Conservation (phyloP, 179 eudicot genomes). For the Beta lomatogona region DNA sequence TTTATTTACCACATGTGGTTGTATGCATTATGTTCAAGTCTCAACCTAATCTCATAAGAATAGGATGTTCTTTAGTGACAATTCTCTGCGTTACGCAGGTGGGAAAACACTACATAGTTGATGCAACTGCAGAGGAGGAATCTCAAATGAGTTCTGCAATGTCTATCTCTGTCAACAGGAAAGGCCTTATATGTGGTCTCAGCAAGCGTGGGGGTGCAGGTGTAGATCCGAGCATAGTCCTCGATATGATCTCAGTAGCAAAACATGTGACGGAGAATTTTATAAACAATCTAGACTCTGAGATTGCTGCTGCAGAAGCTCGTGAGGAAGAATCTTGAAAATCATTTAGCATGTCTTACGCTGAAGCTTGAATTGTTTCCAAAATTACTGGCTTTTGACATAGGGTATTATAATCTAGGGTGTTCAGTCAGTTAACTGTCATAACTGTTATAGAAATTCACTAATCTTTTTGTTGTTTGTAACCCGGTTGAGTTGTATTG, state of each 20-base stretch:
- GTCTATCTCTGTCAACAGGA: constrained; percentile 73
- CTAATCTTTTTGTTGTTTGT: too few species aligned
- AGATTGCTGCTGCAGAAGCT: constrained; percentile 90
- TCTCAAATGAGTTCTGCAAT: constrained; percentile 93
- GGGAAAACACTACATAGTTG: constrained; percentile 85
- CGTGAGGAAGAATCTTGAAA: constrained; percentile 52
- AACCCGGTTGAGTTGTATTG: too few species aligned
- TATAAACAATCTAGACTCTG: constrained; percentile 75
- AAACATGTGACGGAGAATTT: constrained; percentile 75
- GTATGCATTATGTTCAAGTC: background rate
- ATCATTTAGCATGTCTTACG: background rate
- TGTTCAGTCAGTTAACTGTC: too few species aligned
- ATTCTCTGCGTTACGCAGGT: constrained; percentile 41
- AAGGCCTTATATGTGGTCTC: constrained; percentile 76
- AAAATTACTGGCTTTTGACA: background rate
- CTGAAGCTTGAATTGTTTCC: background rate
- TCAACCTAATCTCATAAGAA: background rate
- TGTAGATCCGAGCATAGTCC: constrained; percentile 77
- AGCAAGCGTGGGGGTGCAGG: constrained; percentile 90
- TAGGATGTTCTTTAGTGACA: background rate
- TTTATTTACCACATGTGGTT: background rate
- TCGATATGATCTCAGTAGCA: constrained; percentile 91
- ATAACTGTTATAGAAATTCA: too few species aligned
- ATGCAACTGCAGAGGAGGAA: constrained; percentile 94
- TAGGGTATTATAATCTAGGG: background rate